A percentile compares a stretch with the other conserved stretches of the same genome.
Evolutionary conservation across 2,329 filamentous ascomycete genomes (phyloP).

Genomic region (Samsoniella hepiali): DNA sequence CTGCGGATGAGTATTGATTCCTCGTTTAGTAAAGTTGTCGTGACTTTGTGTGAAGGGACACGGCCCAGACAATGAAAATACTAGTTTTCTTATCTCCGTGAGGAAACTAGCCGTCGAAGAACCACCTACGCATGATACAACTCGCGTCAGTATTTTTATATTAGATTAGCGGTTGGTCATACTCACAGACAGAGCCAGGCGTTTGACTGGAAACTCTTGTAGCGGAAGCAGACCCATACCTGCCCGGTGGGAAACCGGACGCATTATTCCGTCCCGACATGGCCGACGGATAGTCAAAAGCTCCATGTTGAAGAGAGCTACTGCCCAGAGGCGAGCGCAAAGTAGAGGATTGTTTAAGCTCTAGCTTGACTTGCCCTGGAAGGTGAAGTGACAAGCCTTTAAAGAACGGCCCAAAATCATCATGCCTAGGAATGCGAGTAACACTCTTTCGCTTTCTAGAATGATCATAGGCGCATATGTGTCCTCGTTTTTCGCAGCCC

Average conservation of each 20-base stretch:
- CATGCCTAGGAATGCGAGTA: not conserved
- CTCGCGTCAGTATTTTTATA: not conserved
- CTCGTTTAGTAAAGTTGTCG: slow-evolving; percentile 34
- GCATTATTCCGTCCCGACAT: not conserved
- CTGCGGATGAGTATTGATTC: slow-evolving; percentile 26
- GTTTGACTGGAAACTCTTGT: not conserved
- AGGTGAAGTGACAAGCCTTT: not conserved
- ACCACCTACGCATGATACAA: slow-evolving; percentile 55
- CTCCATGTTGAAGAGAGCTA: not conserved
- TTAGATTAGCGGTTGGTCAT: not conserved
- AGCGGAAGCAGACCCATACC: not conserved
- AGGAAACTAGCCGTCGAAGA: slow-evolving; percentile 60
- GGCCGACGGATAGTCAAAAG: not conserved
- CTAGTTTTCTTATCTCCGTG: slow-evolving; percentile 58
- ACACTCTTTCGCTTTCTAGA: slow-evolving; percentile 22
- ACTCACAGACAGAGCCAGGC: not conserved
- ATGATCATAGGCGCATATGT: slow-evolving; percentile 41
- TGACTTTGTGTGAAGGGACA: slow-evolving; percentile 56
- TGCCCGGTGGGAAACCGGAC: not conserved
- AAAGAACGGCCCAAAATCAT: not conserved
- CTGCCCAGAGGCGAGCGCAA: not conserved
- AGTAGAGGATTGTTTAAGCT: not conserved
- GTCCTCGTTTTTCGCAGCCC: slow-evolving; percentile 53
- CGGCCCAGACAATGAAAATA: slow-evolving; percentile 50
- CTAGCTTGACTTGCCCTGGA: not conserved